Conservation (phyloP, 2,329 filamentous ascomycete genomes). For the Cercospora beticola region DNA sequence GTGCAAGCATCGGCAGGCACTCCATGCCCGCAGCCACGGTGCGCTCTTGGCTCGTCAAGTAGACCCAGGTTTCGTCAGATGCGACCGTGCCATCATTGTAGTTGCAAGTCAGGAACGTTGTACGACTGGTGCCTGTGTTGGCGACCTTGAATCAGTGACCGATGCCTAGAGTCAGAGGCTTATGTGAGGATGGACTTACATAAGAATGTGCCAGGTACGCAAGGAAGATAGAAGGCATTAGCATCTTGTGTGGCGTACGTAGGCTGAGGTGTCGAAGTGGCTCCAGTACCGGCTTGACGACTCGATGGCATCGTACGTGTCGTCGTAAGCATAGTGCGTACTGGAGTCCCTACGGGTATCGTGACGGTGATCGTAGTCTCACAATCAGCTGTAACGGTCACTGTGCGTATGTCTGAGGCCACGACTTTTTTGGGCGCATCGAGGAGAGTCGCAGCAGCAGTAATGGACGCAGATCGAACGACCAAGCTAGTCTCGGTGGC, state of each 20-base stretch:
- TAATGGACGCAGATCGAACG: constrained; percentile 3
- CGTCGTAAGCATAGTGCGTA: constrained; percentile 2
- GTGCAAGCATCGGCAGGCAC: constrained; percentile 38
- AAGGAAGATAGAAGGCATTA: constrained; percentile 37
- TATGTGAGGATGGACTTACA: constrained; percentile 30
- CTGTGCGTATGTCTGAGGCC: background rate
- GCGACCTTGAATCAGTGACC: background rate
- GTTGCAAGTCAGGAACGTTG: constrained; percentile 41
- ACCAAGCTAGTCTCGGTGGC: background rate
- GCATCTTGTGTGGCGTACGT: constrained; percentile 35
- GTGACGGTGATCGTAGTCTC: constrained; percentile 29
- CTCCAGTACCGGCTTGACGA: constrained; percentile 6
- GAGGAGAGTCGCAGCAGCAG: background rate
- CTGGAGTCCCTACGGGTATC: background rate
- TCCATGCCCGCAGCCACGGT: constrained; percentile 40
- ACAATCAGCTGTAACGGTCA: constrained; percentile 28
- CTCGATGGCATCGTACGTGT: background rate
- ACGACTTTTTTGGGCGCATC: background rate
- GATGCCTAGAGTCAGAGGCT: background rate
- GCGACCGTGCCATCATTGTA: constrained; percentile 30
- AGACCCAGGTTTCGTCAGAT: constrained; percentile 33
- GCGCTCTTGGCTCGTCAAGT: constrained; percentile 30
- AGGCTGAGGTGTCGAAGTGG: constrained; percentile 17
- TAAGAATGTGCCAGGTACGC: constrained; percentile 43
- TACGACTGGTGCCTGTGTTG: constrained; percentile 10